Conservation (phyloP, 106 monocot species). For the Iris macrosiphon region DNA sequence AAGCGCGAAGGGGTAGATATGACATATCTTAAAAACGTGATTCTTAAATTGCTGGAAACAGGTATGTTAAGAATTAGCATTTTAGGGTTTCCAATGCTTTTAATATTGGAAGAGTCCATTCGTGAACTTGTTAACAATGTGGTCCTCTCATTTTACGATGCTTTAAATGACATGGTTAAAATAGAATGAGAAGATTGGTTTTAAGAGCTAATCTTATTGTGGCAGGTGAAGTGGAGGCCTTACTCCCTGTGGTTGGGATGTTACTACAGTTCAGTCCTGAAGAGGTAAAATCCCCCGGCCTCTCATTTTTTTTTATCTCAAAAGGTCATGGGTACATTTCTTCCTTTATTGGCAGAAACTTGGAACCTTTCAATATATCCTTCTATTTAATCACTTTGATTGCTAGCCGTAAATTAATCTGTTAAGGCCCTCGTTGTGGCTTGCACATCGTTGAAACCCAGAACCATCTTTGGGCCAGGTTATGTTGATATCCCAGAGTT, state of each 20-base stretch:
- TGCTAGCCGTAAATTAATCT: too few species aligned
- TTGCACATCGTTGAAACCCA: too few species aligned
- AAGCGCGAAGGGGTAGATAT: slow-evolving; percentile 95
- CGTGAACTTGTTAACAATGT: neutral
- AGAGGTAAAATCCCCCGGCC: slow-evolving; percentile 42
- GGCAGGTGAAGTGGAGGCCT: slow-evolving; percentile 85
- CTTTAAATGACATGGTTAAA: neutral
- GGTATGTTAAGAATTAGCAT: slow-evolving; percentile 31
- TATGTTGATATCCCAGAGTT: too few species aligned
- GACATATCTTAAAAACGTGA: slow-evolving; percentile 98
- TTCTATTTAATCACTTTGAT: too few species aligned
- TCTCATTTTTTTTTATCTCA: neutral
- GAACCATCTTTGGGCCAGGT: too few species aligned
- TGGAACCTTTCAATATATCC: neutral
- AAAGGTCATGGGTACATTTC: neutral
- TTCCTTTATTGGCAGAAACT: neutral
- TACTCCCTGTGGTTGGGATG: slow-evolving; percentile 86
- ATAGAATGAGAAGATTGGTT: neutral
- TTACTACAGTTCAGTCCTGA: slow-evolving; percentile 90
- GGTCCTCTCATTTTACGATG: neutral
- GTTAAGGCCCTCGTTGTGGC: too few species aligned
- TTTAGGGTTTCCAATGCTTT: neutral
- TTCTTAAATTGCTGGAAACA: slow-evolving; percentile 95
- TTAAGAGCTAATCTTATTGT: slow-evolving; percentile 1
- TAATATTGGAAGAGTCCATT: too few species aligned